Conservation (phyloP, 768 basidiomycete species). For the Rhodotorula toruloides region DNA sequence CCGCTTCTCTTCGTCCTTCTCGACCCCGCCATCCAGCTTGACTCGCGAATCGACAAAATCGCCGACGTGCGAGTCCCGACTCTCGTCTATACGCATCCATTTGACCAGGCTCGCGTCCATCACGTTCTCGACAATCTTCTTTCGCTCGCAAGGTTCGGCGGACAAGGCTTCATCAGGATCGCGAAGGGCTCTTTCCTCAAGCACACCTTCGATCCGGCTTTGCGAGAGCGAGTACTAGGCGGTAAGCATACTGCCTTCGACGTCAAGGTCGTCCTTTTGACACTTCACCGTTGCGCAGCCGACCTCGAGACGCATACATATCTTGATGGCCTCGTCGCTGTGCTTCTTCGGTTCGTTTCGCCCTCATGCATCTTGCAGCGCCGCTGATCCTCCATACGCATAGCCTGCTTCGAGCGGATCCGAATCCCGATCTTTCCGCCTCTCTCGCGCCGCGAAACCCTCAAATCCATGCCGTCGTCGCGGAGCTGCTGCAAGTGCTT, state of each 20-base stretch:
- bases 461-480: slow-evolving; percentile 64
- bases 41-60: slow-evolving; percentile 54
- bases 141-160: slow-evolving; percentile 76
- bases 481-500: slow-evolving; percentile 77
- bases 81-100: slow-evolving; percentile 64
- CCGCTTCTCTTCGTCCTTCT: slow-evolving; percentile 73
- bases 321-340: slow-evolving; percentile 67
- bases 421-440: slow-evolving; percentile 52
- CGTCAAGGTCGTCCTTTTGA: no score
- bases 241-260: slow-evolving; percentile 50
- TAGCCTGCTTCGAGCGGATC: slow-evolving; percentile 76
- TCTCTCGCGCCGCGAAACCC: slow-evolving; percentile 62
- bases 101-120: slow-evolving; percentile 68
- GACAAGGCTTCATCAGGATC: slow-evolving; percentile 75
- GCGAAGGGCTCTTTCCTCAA: slow-evolving; percentile 62
- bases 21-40: slow-evolving; percentile 62
- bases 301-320: slow-evolving; percentile 50
- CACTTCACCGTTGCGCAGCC: background rate
- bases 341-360: slow-evolving; percentile 61
- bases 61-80: slow-evolving; percentile 63
- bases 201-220: slow-evolving; percentile 60
- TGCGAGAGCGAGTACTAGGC: slow-evolving; percentile 59
- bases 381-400: background rate
- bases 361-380: background rate
- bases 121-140: slow-evolving; percentile 73